Conservation (phyloP, 768 basidiomycete species). For the Boletus reticulatus region DNA sequence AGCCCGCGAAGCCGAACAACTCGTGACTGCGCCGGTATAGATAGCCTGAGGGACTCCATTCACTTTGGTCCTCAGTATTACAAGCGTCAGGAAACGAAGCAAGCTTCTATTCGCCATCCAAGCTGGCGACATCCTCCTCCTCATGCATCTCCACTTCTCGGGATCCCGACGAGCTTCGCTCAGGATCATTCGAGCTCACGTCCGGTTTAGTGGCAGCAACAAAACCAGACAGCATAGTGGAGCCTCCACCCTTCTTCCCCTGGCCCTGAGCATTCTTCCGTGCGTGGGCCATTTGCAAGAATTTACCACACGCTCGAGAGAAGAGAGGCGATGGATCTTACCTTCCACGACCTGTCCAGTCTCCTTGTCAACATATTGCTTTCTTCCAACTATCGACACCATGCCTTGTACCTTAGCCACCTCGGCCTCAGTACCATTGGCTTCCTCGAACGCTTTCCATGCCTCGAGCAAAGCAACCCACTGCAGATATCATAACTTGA, state of each 20-base stretch:
- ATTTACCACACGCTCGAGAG: slow-evolving; percentile 43
- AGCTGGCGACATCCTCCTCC: slow-evolving; percentile 52
- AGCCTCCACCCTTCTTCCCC: slow-evolving; percentile 37
- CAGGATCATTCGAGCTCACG: slow-evolving; percentile 3
- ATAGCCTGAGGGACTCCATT: too few relatives aligned
- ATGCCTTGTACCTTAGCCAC: slow-evolving; percentile 82
- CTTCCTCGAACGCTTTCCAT: slow-evolving; percentile 93
- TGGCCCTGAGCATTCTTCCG: slow-evolving; percentile 69
- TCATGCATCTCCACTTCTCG: slow-evolving; percentile 26
- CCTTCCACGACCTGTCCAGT: slow-evolving; percentile 88
- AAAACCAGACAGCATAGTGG: slow-evolving; percentile 46
- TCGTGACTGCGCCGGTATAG: too few relatives aligned
- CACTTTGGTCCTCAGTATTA: too few relatives aligned
- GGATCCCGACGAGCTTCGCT: slow-evolving; percentile 7
- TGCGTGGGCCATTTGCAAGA: slow-evolving; percentile 91
- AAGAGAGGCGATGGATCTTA: slow-evolving; percentile 30
- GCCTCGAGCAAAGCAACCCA: slow-evolving; percentile 90
- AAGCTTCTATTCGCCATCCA: slow-evolving; percentile 40
- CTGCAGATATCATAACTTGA: slow-evolving; percentile 37
- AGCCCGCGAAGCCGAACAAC: too few relatives aligned
- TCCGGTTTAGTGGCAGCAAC: slow-evolving; percentile 36
- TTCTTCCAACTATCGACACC: slow-evolving; percentile 91
- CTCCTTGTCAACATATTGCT: slow-evolving; percentile 78
- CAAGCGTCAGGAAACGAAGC: neutral
- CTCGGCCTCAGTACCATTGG: slow-evolving; percentile 69